Percentiles rank a stretch among this genome's conserved stretches.
Evolutionary conservation across 805 yeast genomes (phyloP).

Genomic region (Lipomyces mesembrius): DNA sequence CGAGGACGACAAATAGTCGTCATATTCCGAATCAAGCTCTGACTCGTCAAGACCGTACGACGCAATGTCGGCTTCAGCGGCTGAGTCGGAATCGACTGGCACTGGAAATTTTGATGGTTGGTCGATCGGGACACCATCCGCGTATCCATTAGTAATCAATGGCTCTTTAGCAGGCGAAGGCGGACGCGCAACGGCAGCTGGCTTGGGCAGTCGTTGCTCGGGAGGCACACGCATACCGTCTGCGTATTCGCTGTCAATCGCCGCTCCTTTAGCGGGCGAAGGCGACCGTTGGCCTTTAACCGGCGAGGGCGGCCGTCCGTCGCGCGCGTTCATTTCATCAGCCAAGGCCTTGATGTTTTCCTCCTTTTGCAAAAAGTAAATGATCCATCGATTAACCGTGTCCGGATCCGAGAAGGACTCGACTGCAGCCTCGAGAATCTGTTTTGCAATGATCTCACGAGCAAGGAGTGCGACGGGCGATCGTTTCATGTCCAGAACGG

Average conservation of each 20-base stretch:
- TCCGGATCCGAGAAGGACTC: conserved; percentile 38
- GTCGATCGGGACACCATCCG: background rate
- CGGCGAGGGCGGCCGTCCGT: background rate
- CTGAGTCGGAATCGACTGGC: background rate
- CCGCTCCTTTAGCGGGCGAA: background rate
- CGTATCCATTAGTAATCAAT: background rate
- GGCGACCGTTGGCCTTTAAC: background rate
- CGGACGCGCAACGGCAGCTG: background rate
- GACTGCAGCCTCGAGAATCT: conserved; percentile 34
- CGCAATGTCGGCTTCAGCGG: background rate
- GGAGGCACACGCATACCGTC: background rate
- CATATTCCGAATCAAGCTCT: background rate
- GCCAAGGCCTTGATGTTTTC: conserved; percentile 33
- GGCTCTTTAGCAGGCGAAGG: background rate
- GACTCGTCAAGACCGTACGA: background rate
- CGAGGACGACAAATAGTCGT: background rate
- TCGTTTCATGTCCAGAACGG: conserved; percentile 32
- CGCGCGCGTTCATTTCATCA: conserved; percentile 10
- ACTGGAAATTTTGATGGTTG: background rate
- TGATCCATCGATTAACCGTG: conserved; percentile 36
- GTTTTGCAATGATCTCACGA: conserved; percentile 35
- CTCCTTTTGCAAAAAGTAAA: conserved; percentile 33
- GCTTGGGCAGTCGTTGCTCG: background rate
- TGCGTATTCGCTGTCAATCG: background rate
- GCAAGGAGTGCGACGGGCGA: conserved; percentile 35